Evolutionary conservation across 2,329 filamentous ascomycete genomes (phyloP).

Genomic region (Aspergillus ochraceus): DNA sequence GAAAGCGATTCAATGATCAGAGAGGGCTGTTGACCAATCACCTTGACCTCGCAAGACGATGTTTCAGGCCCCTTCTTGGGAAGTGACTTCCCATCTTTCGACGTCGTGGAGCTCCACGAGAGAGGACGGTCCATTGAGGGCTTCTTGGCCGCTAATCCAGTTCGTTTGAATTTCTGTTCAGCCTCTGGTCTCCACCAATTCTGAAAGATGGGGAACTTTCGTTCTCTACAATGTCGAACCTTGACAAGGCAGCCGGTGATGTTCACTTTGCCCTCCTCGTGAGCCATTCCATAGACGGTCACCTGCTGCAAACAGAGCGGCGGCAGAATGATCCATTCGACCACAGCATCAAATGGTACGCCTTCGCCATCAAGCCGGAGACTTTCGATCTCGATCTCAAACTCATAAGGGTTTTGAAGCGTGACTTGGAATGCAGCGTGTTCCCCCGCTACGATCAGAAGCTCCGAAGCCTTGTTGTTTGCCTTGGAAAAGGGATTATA

Average conservation of each 20-base stretch:
- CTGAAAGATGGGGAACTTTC: conserved; percentile 79
- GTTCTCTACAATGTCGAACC: conserved; percentile 77
- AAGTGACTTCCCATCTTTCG: conserved; percentile 34
- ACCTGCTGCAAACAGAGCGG: conserved; percentile 82
- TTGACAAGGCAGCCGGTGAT: conserved; percentile 78
- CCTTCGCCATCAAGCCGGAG: conserved; percentile 74
- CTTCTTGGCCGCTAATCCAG: conserved; percentile 63
- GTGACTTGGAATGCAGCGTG: conserved; percentile 75
- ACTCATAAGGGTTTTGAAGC: conserved; percentile 90
- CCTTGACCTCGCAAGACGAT: conserved; percentile 58
- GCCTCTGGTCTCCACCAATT: conserved; percentile 71
- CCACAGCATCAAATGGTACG: conserved; percentile 66
- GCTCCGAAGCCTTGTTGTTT: conserved; percentile 57
- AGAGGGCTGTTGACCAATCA: conserved; percentile 77
- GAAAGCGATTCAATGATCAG: conserved; percentile 74
- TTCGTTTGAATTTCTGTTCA: conserved; percentile 73
- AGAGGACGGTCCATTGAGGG: conserved; percentile 47
- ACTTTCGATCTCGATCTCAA: conserved; percentile 85
- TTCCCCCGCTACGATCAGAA: conserved; percentile 76
- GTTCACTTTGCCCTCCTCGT: conserved; percentile 65
- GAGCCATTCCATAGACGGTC: conserved; percentile 68
- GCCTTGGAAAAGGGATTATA: conserved; percentile 89
- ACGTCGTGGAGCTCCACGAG: conserved; percentile 45
- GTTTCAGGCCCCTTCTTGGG: conserved; percentile 37
- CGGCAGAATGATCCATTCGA: conserved; percentile 68